Evolutionary conservation across 108 stramenopile genomes (phyloP).

Genomic region (Fragilaria radians): DNA sequence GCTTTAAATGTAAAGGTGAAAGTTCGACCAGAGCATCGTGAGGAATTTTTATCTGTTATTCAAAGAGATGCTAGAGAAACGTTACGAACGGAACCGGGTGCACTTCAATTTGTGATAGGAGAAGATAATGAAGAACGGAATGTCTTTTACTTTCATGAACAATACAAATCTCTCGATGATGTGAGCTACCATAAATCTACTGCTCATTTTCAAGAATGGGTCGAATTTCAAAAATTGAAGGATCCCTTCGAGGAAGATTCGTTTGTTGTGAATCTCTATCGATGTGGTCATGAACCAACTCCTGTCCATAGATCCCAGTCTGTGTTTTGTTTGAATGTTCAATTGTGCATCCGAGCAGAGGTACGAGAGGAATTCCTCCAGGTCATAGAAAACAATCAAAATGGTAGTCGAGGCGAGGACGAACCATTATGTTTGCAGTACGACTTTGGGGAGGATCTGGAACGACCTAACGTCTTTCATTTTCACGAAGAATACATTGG

Average conservation of each 20-base stretch:
- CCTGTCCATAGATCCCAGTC: not conserved
- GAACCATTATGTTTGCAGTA: constrained; percentile 45
- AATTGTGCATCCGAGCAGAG: constrained; percentile 25
- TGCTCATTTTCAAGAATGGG: constrained; percentile 22
- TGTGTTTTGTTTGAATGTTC: constrained; percentile 31
- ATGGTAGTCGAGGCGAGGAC: constrained; percentile 17
- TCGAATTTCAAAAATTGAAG: constrained; percentile 12
- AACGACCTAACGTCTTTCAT: constrained; percentile 23
- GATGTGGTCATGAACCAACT: not conserved
- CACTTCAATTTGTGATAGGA: constrained; percentile 32
- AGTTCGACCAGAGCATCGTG: constrained; percentile 20
- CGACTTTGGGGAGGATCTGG: constrained; percentile 25
- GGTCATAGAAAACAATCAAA: constrained; percentile 35
- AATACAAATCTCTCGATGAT: constrained; percentile 17
- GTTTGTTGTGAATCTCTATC: constrained; percentile 3
- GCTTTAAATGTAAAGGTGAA: constrained; percentile 23
- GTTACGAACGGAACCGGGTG: constrained; percentile 18
- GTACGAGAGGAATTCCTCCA: constrained; percentile 35
- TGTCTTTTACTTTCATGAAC: constrained; percentile 40
- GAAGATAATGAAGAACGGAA: constrained; percentile 22
- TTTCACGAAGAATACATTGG: constrained; percentile 49
- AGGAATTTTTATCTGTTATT: constrained; percentile 26
- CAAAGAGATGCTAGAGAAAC: constrained; percentile 27
- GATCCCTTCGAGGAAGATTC: constrained; percentile 13
- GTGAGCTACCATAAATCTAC: constrained; percentile 22